Evolutionary conservation across 805 yeast species (phyloP), one percentile per base, ranked within the genome.

Genomic region (Kluyveromyces siamensis): DNA sequence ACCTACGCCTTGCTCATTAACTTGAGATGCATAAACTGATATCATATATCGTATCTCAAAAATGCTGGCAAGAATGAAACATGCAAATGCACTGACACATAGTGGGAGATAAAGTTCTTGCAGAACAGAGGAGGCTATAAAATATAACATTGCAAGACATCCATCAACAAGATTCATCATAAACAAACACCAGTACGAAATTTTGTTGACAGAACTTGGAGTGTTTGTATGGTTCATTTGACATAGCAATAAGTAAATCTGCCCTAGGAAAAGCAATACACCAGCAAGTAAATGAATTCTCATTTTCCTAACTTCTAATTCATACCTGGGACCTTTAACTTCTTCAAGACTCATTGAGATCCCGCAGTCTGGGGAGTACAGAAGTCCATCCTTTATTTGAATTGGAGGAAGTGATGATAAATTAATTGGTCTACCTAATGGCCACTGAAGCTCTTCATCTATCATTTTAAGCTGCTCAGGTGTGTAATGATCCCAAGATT

Each of bases 281-380:
- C 79, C 79, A 8, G 69, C 51, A 17, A 82, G 48, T 3, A 77
- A 48, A 52, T 72, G 63, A 9, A 61, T 61, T 63, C 80, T 62
- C 37, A 76, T 63, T 40, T 65, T 52, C 21, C 65, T 52, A 17
- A 66, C 61, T 41, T 68, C 68, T 2, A 60, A 25, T 58, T 83
- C 90, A 45, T 69, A 65, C 51, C 81, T 77, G n/a, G 75, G 67
- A 1, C 96, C 96, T 13, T 49, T 48, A 2, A 70, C 64, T 7
- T 58, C 53, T 8, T 63, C 62, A 7, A 76, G 40, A 6, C 66
- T 62, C 5, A 87, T 51, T 2, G 76, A 61, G 2, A 83, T 59
- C 0, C 90, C 95, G 70, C 98, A 90, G 61, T 90, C 96, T 0
- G 97, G 97, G 0, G 96, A 87, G 59, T 86, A 89, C 17, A 87